Evolutionary conservation across 768 basidiomycete genomes (phyloP).

Genomic region (Tricholoma furcatifolium): DNA sequence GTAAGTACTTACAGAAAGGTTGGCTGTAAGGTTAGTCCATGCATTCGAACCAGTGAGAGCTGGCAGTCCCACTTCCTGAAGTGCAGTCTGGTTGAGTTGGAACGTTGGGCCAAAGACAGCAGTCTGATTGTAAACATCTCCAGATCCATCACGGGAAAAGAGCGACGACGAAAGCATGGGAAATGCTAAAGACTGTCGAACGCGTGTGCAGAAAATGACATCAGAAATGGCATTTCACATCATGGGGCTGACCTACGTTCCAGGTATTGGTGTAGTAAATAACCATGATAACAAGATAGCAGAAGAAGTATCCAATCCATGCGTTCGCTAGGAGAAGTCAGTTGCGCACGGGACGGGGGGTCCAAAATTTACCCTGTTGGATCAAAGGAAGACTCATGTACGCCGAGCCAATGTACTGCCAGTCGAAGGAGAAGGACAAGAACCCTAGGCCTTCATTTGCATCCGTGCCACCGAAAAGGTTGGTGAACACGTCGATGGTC

Average conservation of each 20-base stretch:
- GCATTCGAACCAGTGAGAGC: constrained; percentile 52
- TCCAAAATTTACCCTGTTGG: constrained; percentile 45
- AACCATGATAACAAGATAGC: constrained; percentile 50
- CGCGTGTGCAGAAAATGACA: too few species aligned
- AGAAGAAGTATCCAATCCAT: constrained; percentile 52
- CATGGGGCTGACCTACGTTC: constrained; percentile 39
- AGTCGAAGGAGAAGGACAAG: constrained; percentile 62
- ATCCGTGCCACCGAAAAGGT: constrained; percentile 64
- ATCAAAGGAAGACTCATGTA: constrained; percentile 53
- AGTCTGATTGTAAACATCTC: constrained; percentile 44
- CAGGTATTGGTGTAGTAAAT: constrained; percentile 67
- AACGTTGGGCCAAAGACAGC: constrained; percentile 53
- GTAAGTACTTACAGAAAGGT: constrained; percentile 41
- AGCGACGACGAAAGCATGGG: constrained; percentile 63
- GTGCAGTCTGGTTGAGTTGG: constrained; percentile 52
- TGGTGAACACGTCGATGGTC: constrained; percentile 51
- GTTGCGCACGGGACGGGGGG: not conserved
- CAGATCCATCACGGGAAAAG: constrained; percentile 51
- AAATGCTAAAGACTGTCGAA: constrained; percentile 46
- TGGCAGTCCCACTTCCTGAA: constrained; percentile 49
- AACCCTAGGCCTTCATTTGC: constrained; percentile 71
- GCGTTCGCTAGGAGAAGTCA: constrained; percentile 44
- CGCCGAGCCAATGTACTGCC: constrained; percentile 60
- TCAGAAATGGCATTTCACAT: not conserved
- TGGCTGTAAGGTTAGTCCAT: constrained; percentile 46